Evolutionary conservation across 139 green algal species (phyloP).

Genomic region (Chlorella sp.): DNA sequence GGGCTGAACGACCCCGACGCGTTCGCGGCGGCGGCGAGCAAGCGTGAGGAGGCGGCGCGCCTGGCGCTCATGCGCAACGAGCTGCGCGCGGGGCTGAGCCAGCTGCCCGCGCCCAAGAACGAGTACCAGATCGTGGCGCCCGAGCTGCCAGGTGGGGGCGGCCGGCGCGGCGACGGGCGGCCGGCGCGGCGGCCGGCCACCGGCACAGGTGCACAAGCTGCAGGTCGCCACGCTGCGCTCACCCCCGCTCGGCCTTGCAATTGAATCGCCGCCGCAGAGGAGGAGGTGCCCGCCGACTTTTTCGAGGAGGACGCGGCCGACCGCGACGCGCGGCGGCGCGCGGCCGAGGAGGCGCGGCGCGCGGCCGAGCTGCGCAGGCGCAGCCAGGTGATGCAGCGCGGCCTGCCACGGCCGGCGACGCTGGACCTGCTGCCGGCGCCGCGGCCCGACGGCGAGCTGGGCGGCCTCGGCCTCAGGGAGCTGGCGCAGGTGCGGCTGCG

Average conservation of each 20-base stretch:
- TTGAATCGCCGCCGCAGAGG: conserved; percentile 37
- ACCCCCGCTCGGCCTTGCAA: too few species aligned
- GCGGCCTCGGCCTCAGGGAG: conserved; percentile 3
- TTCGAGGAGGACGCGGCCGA: conserved; percentile 88
- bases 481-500: conserved; percentile 7
- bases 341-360: conserved; percentile 56
- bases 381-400: conserved; percentile 66
- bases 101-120: conserved; percentile 86
- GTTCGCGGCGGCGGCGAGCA: conserved; percentile 10
- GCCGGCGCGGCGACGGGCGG: neutral
- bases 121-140: conserved; percentile 88
- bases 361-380: conserved; percentile 46
- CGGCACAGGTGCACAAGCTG: too few species aligned
- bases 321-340: conserved; percentile 45
- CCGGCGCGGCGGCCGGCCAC: too few species aligned
- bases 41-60: conserved; percentile 33
- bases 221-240: too few species aligned
- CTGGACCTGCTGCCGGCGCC: conserved; percentile 47
- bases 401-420: conserved; percentile 68
- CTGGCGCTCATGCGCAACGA: conserved; percentile 46
- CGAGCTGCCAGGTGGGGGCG: conserved; percentile 45
- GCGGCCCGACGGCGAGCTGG: conserved; percentile 23
- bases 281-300: conserved; percentile 45
- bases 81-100: conserved; percentile 66
- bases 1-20: conserved; percentile 80